These are phyloP conservation scores for Sextonia rubra DNA, from an alignment of 164 flowering plant species.

Conservation along the genomic window DNA sequence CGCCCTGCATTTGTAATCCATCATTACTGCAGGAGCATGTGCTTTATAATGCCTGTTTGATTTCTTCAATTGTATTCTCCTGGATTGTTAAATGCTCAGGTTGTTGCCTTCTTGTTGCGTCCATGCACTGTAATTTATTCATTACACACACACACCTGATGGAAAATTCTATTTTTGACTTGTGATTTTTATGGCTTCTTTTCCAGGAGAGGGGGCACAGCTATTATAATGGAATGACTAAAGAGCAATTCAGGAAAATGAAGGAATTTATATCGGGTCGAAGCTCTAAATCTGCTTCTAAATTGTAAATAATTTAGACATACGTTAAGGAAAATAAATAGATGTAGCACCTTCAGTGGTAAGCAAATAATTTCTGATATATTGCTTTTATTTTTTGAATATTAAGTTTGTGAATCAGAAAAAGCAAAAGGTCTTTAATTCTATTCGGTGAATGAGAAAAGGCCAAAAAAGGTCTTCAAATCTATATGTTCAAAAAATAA, in stretches of 20 bases:
- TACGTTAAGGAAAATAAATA: background rate
- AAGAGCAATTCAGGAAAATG: constrained; percentile 87
- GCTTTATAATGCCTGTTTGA: too few relatives aligned
- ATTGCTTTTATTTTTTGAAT: too few relatives aligned
- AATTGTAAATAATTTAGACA: constrained; percentile 38
- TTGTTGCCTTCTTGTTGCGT: background rate
- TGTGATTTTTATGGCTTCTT: background rate
- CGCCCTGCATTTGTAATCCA: too few relatives aligned
- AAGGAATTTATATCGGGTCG: constrained; percentile 82
- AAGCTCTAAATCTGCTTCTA: constrained; percentile 60
- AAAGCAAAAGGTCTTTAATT: too few relatives aligned
- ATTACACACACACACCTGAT: background rate
- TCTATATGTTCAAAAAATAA: too few relatives aligned
- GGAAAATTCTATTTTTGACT: background rate
- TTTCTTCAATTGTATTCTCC: too few relatives aligned
- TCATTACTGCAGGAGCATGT: too few relatives aligned
- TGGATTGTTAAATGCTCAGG: too few relatives aligned
- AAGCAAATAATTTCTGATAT: background rate
- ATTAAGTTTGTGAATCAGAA: too few relatives aligned
- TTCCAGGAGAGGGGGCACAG: constrained; percentile 77
- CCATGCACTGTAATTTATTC: background rate
- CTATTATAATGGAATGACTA: constrained; percentile 76
- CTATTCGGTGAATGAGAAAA: too few relatives aligned
- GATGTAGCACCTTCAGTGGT: background rate
- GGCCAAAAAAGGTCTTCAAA: too few relatives aligned